Base-by-base conservation (phyloP, 2,329 filamentous ascomycete genomes). In the Helotiales sp. region DNA sequence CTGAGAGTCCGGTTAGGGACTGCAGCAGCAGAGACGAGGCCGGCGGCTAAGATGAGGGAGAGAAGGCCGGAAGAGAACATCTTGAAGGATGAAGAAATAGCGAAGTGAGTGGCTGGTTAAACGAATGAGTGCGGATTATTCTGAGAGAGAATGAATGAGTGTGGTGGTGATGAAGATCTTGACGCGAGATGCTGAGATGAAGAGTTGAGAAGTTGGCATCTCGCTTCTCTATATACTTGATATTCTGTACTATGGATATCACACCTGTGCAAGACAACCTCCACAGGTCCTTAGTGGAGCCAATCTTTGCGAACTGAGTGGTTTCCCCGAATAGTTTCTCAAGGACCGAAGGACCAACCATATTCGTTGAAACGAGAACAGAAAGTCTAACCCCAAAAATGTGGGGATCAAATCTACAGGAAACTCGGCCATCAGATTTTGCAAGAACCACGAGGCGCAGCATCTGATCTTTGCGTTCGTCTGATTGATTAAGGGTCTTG, bases 1-100 rank as follows among this genome's bases (percentile, higher is more conserved):
- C 63, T 66, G 43, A 75, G 70, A 11, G 45, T 32, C 30, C 65
- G 63, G 26, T 63, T 40, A 6, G 65, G 65, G 17, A 68, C 26
- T 5, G 54, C 54, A 30, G 66, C 62, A 4, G 64, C 64, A 7
- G 64, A 54, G 17, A 49, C 64, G 47, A 70, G 59, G 50, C 59
- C 54, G 15, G 65, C 60, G 32, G 57, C 47, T 30, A 64, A 32
- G 30, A 67, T 32, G 52, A 67, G 40, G 4, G 64, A 52, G 24
- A 64, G 3, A 49, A 68, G n/a, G 47, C 17, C 62, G 34, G 55
- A 59, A 24, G 32, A 59, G 49, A 63, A 43, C 62, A 66, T 65
- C n/a, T 37, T 68, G 66, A 60, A 50, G 8, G 43, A 30, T 22
- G 43, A 55, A 13, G 20, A n/a, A n/a, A 30, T 28, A 20, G n/a